Evolutionary conservation across 2,329 filamentous ascomycete genomes (phyloP).

Genomic region (Diaporthe sp.): DNA sequence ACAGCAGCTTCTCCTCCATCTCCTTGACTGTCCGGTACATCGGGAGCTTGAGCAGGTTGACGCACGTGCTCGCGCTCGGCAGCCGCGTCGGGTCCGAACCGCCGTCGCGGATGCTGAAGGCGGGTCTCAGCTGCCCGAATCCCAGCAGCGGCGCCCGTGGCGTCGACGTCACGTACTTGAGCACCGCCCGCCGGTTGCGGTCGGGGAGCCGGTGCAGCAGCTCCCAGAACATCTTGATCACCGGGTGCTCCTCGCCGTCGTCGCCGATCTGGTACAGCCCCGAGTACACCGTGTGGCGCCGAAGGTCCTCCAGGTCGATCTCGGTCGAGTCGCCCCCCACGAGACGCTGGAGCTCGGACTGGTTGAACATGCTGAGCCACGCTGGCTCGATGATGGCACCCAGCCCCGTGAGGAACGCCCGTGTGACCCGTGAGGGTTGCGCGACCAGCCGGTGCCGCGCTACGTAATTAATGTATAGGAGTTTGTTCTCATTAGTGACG

Average conservation of each 20-base stretch:
- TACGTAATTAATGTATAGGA: slow-evolving; percentile 95
- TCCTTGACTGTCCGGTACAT: slow-evolving; percentile 77
- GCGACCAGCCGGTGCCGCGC: slow-evolving; percentile 87
- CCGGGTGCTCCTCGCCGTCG: slow-evolving; percentile 87
- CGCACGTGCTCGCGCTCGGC: slow-evolving; percentile 95
- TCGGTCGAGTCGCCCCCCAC: slow-evolving; percentile 89
- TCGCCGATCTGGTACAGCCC: slow-evolving; percentile 93
- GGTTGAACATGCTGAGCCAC: slow-evolving; percentile 99
- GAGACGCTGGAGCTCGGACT: slow-evolving; percentile 91
- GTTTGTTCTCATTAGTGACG: slow-evolving; percentile 92
- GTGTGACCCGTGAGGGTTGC: slow-evolving; percentile 85
- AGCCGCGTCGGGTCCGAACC: slow-evolving; percentile 82
- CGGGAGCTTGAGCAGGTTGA: slow-evolving; percentile 94
- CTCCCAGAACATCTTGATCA: slow-evolving; percentile 90
- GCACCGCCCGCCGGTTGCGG: slow-evolving; percentile 82
- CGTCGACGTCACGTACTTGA: slow-evolving; percentile 97
- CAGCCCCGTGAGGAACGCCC: slow-evolving; percentile 88
- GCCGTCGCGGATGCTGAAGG: slow-evolving; percentile 90
- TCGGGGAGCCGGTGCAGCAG: slow-evolving; percentile 85
- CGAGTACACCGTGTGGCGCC: slow-evolving; percentile 86
- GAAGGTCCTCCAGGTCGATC: slow-evolving; percentile 89
- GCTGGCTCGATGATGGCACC: slow-evolving; percentile 89
- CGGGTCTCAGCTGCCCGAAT: slow-evolving; percentile 86
- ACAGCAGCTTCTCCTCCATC: slow-evolving; percentile 85
- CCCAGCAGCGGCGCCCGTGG: slow-evolving; percentile 91